Percentiles rank a stretch among this genome's conserved stretches.
Evolutionary conservation across 257 asterid genomes (phyloP).

Genomic region (Scutellaria baicalensis): DNA sequence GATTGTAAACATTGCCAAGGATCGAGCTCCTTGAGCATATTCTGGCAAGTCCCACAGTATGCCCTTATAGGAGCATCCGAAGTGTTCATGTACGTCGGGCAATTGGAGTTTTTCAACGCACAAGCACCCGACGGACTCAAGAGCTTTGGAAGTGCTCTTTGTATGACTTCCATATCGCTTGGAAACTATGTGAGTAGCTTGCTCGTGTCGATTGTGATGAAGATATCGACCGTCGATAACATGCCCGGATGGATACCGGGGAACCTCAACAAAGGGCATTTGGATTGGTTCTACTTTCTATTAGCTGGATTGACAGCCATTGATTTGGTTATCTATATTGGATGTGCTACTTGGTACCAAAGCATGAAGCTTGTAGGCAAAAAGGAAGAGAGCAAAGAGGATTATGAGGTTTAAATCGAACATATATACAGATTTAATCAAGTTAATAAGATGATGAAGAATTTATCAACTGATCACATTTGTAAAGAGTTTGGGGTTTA

Average conservation of each 20-base stretch:
- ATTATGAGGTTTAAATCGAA: constrained; percentile 26
- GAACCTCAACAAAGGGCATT: constrained; percentile 76
- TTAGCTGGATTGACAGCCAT: constrained; percentile 69
- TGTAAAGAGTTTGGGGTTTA: too few species aligned
- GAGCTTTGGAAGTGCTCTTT: constrained; percentile 94
- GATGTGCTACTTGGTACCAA: constrained; percentile 64
- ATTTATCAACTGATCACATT: neutral
- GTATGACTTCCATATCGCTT: constrained; percentile 89
- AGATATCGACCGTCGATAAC: constrained; percentile 53
- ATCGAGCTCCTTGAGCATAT: constrained; percentile 77
- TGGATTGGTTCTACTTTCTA: constrained; percentile 76
- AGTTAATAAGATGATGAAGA: constrained; percentile 10
- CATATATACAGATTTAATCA: neutral
- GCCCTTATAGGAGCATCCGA: constrained; percentile 85
- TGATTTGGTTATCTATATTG: constrained; percentile 53
- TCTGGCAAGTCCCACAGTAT: constrained; percentile 95
- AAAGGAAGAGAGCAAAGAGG: constrained; percentile 16
- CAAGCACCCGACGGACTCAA: constrained; percentile 88
- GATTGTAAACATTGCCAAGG: constrained; percentile 72
- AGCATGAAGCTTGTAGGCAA: constrained; percentile 46
- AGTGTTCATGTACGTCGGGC: constrained; percentile 92
- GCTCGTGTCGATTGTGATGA: constrained; percentile 75
- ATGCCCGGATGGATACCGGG: constrained; percentile 94
- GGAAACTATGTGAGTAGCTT: constrained; percentile 87
- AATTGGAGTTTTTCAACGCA: constrained; percentile 81